A percentile compares a stretch with the other conserved stretches of the same genome.
These are phyloP conservation scores for Dendrobium huoshanense DNA, from an alignment of 106 monocot species.

Conservation along the genomic window DNA sequence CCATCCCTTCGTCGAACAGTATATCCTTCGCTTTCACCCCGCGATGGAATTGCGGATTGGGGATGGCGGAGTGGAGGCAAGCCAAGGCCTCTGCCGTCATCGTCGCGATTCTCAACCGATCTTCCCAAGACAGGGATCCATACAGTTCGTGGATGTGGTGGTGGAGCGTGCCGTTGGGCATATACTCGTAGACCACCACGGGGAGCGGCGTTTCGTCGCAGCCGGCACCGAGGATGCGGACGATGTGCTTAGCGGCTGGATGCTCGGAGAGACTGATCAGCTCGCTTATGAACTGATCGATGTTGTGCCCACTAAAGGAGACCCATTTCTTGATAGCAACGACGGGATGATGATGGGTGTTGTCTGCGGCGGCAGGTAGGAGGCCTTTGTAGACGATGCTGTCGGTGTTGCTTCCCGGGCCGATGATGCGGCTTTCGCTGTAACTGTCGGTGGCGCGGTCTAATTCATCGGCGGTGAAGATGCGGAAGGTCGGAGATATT, in stretches of 20 bases:
- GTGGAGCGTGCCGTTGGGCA: constrained; percentile 43
- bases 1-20: not conserved
- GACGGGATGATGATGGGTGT: no score
- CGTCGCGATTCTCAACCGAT: constrained; percentile 26
- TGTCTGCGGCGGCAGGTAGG: not conserved
- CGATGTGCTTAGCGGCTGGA: constrained; percentile 28
- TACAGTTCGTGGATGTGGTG: constrained; percentile 19
- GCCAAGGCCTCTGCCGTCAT: constrained; percentile 32
- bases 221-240: constrained; percentile 36
- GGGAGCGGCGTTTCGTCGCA: constrained; percentile 42
- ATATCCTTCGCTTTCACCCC: not conserved
- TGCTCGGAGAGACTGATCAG: constrained; percentile 36
- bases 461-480: not conserved
- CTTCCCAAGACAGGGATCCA: constrained; percentile 26
- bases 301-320: constrained; percentile 6
- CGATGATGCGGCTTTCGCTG: not conserved
- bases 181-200: constrained; percentile 50
- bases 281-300: constrained; percentile 51
- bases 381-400: not conserved
- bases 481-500: not conserved
- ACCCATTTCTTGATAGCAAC: not conserved
- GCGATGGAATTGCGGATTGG: not conserved
- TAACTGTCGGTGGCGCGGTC: constrained; percentile 6
- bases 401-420: not conserved
- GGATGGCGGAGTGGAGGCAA: constrained; percentile 26